phyloP scores from a whole-genome alignment of 2,329 filamentous ascomycete genomes.

The Colletotrichum filicis region DNA sequence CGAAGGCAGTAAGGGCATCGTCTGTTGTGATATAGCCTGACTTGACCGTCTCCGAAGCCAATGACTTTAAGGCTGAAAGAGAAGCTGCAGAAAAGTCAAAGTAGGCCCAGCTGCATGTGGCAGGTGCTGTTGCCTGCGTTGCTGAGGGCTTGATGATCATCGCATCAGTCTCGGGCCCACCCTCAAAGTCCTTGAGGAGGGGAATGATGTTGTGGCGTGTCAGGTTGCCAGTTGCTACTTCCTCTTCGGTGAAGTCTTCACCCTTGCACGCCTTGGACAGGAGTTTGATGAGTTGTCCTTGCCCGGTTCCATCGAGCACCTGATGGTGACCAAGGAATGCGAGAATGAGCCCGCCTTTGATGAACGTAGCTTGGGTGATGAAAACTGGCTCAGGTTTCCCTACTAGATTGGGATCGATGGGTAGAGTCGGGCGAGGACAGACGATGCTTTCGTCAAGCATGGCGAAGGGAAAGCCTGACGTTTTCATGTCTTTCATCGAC shows the following conservation, averaged over 20 bases:
- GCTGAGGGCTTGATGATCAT: background rate
- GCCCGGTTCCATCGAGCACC: conserved; percentile 62
- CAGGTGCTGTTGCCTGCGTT: background rate
- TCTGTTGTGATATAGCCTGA: conserved; percentile 61
- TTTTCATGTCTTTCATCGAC: conserved; percentile 49
- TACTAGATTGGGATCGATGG: background rate
- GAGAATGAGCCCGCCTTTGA: conserved; percentile 60
- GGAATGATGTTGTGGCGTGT: conserved; percentile 50
- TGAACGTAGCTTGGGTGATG: conserved; percentile 26
- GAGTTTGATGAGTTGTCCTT: conserved; percentile 56
- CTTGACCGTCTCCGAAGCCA: conserved; percentile 43
- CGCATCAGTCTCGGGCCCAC: conserved; percentile 45
- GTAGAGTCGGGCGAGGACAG: conserved; percentile 38
- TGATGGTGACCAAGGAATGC: conserved; percentile 60
- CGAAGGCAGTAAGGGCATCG: conserved; percentile 61
- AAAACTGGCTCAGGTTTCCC: conserved; percentile 10
- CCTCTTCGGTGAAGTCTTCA: conserved; percentile 56
- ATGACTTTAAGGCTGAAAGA: conserved; percentile 52
- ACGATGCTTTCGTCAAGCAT: conserved; percentile 59
- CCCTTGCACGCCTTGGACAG: conserved; percentile 59
- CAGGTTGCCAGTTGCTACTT: conserved; percentile 55
- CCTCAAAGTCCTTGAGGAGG: conserved; percentile 49
- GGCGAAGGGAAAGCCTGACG: conserved; percentile 54
- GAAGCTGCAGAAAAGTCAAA: conserved; percentile 53
- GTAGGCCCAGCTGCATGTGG: conserved; percentile 49